phyloP scores from a whole-genome alignment of 257 asterid genomes.

The Nicotiana tabacum region DNA sequence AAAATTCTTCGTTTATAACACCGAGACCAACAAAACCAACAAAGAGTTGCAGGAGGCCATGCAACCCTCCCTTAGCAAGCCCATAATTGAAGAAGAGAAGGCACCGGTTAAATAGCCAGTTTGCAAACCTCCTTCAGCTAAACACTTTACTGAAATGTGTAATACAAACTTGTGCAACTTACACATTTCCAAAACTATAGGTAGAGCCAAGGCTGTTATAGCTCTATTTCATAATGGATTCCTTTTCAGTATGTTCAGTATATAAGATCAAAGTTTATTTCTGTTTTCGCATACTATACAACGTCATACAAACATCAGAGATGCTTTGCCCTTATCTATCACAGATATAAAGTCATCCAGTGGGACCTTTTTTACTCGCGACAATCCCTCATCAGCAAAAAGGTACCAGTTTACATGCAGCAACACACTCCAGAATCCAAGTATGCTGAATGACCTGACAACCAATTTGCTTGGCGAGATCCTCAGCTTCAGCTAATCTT shows the following conservation, averaged over 20 bases:
- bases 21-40: constrained; percentile 12
- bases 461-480: constrained; percentile 27
- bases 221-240: not conserved
- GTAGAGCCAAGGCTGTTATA: not conserved
- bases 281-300: not conserved
- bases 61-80: not conserved
- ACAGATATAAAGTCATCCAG: not conserved
- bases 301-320: not conserved
- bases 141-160: not conserved
- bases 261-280: not conserved
- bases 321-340: not conserved
- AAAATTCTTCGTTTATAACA: constrained; percentile 38
- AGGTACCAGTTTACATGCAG: constrained; percentile 53
- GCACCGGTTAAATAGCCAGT: not conserved
- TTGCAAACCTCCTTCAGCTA: not conserved
- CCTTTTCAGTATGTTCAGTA: not conserved
- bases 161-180: not conserved
- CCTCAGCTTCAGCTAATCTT: constrained; percentile 45
- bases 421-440: constrained; percentile 88
- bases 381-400: not conserved
- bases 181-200: not conserved
- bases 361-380: not conserved
- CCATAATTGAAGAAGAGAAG: not conserved
- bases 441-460: constrained; percentile 57
- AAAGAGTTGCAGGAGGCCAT: constrained; percentile 18